Evolutionary conservation across 2,329 filamentous ascomycete species (phyloP), one percentile per base, ranked within the genome.

Genomic region (Colletotrichum cordylinicola): DNA sequence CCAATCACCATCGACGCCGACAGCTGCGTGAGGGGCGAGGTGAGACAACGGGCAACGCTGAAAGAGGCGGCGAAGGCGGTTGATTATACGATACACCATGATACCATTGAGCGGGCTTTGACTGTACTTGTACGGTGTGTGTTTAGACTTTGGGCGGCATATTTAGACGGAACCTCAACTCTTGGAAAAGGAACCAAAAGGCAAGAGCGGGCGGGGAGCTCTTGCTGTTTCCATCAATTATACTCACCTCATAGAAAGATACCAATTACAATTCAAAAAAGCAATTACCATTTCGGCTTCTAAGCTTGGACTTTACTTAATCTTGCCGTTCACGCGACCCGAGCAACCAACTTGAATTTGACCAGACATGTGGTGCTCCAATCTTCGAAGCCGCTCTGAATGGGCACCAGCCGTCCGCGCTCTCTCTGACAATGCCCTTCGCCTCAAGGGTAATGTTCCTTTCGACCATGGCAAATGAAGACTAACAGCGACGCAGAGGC

Each of bases 281-380:
- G n/a, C 62, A 35, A 61, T 8, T 21, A 2, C 15, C 8, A 27
- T 8, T 21, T 8, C 29, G 4, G 24, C 21, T 8, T 13, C 24
- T 10, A 61, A 35, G n/a, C n/a, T 12, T 60, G 16, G n/a, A 21
- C 43, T 52, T 52, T n/a, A 48, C 10, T 13, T 13, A 3, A 48
- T 2, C 43, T 48, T 48, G 43, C 12, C 43, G 13, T n/a, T 48
- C 43, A 48, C 43, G 7, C 2, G 13, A 9, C 10, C 43, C 9
- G 43, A 9, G 43, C 43, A 21, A 21, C 13, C 0, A 3, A 33
- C 31, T 48, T 21, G n/a, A 48, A 21, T n/a, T 12, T n/a, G 10
- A 1, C 43, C n/a, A 8, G 43, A 13, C 13, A 83, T 86, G 80
- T 85, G 88, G 76, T 87, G 84, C 66, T 82, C 84, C 6, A 85